Evolutionary conservation across 768 basidiomycete species (phyloP).

Genomic region (Hygrocybe punicea): DNA sequence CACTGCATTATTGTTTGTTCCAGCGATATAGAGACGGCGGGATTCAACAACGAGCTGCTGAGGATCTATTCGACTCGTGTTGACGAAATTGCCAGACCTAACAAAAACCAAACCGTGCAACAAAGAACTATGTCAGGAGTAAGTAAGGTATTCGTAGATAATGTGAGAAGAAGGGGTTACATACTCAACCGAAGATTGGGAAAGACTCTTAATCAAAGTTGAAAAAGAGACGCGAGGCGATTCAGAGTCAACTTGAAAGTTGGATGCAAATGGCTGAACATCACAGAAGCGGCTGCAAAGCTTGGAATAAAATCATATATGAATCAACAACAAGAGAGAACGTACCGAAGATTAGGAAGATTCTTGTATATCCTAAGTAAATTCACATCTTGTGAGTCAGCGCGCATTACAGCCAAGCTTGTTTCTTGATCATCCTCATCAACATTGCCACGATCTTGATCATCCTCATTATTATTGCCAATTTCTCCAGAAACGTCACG

Average conservation of each 20-base stretch:
- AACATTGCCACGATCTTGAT: no score
- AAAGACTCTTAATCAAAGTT: background rate
- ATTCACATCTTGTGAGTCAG: no score
- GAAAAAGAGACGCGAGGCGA: background rate
- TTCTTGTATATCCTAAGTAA: background rate
- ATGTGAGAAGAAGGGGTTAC: background rate
- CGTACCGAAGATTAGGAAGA: background rate
- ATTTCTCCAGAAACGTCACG: no score
- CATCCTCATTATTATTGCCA: no score
- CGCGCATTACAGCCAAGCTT: no score
- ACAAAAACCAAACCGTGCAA: slow-evolving; percentile 2
- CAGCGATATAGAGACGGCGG: background rate
- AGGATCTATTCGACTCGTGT: slow-evolving; percentile 4
- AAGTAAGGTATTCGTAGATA: background rate
- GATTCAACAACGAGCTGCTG: background rate
- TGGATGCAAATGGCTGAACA: background rate
- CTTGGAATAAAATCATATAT: background rate
- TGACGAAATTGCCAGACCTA: background rate
- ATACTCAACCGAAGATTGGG: background rate
- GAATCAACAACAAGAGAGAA: background rate
- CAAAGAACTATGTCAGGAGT: background rate
- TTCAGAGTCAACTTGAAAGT: background rate
- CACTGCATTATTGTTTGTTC: background rate
- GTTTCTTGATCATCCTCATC: no score
- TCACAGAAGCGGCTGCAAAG: background rate